Evolutionary conservation across 768 basidiomycete genomes (phyloP).

Genomic region (Mycena metata): DNA sequence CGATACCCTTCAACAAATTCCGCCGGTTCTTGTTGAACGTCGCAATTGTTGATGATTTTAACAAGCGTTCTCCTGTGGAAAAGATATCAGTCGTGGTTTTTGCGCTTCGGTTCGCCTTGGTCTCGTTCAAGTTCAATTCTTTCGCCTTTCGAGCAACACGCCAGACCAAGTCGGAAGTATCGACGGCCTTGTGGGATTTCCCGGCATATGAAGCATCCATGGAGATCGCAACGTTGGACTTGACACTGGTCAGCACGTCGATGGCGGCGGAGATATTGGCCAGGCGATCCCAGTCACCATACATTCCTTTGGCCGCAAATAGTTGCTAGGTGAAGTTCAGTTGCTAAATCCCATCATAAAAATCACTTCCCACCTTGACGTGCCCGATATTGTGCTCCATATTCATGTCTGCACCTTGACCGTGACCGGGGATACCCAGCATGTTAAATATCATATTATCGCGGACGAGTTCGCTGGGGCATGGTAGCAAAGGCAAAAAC

Average conservation of each 20-base stretch:
- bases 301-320: slow-evolving; percentile 48
- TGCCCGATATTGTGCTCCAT: slow-evolving; percentile 53
- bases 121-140: slow-evolving; percentile 31
- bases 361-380: slow-evolving; percentile 46
- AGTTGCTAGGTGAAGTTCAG: slow-evolving; percentile 37
- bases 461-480: slow-evolving; percentile 54
- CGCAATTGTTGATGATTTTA: slow-evolving; percentile 41
- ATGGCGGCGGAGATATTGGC: slow-evolving; percentile 49
- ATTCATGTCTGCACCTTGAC: slow-evolving; percentile 52
- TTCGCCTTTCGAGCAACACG: slow-evolving; percentile 42
- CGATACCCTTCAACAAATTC: slow-evolving; percentile 33
- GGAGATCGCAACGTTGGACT: slow-evolving; percentile 42
- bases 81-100: slow-evolving; percentile 9
- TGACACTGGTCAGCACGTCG: slow-evolving; percentile 44
- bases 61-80: not conserved
- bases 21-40: slow-evolving; percentile 52
- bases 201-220: slow-evolving; percentile 45
- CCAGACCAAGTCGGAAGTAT: slow-evolving; percentile 40
- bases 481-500: no score
- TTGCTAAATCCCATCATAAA: no score
- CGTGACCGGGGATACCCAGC: slow-evolving; percentile 46
- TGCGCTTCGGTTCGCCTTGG: not conserved
- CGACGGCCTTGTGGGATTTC: slow-evolving; percentile 40
- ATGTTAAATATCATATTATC: slow-evolving; percentile 53
- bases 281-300: slow-evolving; percentile 47